Evolutionary conservation across 345 rosid genomes (phyloP), one percentile per base, ranked within the genome.

Genomic region (Rubroshorea leprosula): DNA sequence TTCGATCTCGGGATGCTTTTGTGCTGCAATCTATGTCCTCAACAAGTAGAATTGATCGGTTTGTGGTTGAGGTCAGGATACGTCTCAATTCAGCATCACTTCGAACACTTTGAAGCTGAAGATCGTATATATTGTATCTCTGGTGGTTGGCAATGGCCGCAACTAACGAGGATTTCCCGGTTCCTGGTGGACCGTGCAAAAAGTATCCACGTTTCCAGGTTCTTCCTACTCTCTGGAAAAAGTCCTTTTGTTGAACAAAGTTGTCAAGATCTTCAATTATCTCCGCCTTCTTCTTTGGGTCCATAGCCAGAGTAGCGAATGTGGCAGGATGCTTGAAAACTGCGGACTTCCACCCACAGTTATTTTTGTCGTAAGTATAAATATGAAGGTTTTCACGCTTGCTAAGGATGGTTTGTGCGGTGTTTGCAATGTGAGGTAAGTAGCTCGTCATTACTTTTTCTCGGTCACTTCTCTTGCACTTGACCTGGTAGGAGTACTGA

Each of bases 21-120:
- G 31, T 25, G 31, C 55, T 74, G 44, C 96, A 82, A 52, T 84
- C 92, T 5, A 84, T 83, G 55, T 82, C 92, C 67, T 82, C 92
- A 49, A 87, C 77, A 18, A 82, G 77, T 47, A 87, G 55, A 41
- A 84, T 84, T 0, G 91, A 82, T 44, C 43, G 4, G 21, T 48
- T 47, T 17, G 55, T 47, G 46, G 68, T 64, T 11, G 19, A 21
- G 1, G 44, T 47, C 17, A 64, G 61, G 10, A 64, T 24, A 5
- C 51, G 18, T 41, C 68, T 54, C 24, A 64, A 23, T 1, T 64
- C 61, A 35, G 54, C 48, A 31, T 55, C 60, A 5, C 13, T 47
- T 17, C 17, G 15, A 5, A 55, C 60, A 7, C 68, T 55, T 5
- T 31, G 60, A 14, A 64, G 23, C 31, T 55, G 55, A 4, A 64